Base-by-base conservation (phyloP, 805 yeast genomes). In the Spathaspora arborariae region DNA sequence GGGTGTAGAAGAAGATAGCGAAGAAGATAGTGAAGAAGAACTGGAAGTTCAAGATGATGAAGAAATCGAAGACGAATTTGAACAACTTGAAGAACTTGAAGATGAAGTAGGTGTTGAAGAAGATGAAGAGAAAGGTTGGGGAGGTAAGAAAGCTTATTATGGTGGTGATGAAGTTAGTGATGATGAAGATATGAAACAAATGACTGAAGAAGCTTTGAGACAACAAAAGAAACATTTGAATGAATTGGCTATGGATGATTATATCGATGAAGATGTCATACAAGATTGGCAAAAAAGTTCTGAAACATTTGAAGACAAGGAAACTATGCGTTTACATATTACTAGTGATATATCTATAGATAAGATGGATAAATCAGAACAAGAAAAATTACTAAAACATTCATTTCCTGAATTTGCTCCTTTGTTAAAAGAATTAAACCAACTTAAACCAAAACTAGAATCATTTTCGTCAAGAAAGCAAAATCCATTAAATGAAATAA, bases 361-460 rank as follows among this genome's bases (percentile, higher is more conserved):
- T 8, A 57, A 51, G 30, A 48, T 90, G 62, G 82, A 80, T 46
- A 62, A 72, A 4, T 72, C 72, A 20, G 84, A 82, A 24, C 78
- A 80, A 55, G 59, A 70, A 45, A 72, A 77, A 39, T 65, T 84
- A 36, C 65, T 92, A 48, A 70, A 76, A 20, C 75, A 80, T 4
- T 71, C 80, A 46, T 85, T 84, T 57, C 98, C 99, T 0, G 98
- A 92, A 65, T 86, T 87, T 52, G 62, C 81, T 20, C 96, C 96
- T 2, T 68, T 92, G 34, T 64, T 86, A 4, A 76, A 79, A 49
- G 97, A 92, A 8, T 59, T 82, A 19, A 56, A 55, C 20, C 18
- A 43, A 26, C 60, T 58, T 15, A 62, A 59, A 19, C 44, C 56
- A 21, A 56, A 47, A 16, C 47, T 56, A 18, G 24, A 21, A 7